phyloP scores from a whole-genome alignment of 345 rosid species.

The Populus pruinosa region DNA sequence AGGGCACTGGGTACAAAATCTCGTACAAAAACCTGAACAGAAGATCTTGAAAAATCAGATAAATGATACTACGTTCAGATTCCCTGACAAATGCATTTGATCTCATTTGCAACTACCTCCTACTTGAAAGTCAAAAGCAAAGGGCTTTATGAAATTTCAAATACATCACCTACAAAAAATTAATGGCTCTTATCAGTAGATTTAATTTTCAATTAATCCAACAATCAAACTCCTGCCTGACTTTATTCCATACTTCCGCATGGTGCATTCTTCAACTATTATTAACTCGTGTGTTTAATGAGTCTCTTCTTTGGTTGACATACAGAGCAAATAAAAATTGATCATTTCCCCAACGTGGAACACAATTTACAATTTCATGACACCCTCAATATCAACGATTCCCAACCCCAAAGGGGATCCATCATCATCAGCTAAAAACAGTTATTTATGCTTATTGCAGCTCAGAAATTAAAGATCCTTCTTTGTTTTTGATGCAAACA shows the following conservation, averaged over 20 bases:
- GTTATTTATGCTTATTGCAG: background rate
- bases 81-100: background rate
- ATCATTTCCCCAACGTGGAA: background rate
- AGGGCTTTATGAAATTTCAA: background rate
- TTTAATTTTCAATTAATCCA: background rate
- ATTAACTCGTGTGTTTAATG: background rate
- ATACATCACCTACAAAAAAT: background rate
- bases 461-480: background rate
- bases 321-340: background rate
- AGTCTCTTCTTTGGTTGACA: background rate
- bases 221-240: background rate
- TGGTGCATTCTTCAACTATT: background rate
- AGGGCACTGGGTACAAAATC: conserved; percentile 85
- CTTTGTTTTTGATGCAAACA: background rate
- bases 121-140: background rate
- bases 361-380: background rate
- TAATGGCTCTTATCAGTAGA: background rate
- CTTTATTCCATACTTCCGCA: background rate
- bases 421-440: background rate
- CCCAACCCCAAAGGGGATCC: background rate
- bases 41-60: background rate
- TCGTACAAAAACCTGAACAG: conserved; percentile 61
- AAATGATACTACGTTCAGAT: background rate
- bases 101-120: background rate
- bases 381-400: background rate